Evolutionary conservation across 306 rosid genomes (phyloP).

Genomic region (Quercus bicolor): DNA sequence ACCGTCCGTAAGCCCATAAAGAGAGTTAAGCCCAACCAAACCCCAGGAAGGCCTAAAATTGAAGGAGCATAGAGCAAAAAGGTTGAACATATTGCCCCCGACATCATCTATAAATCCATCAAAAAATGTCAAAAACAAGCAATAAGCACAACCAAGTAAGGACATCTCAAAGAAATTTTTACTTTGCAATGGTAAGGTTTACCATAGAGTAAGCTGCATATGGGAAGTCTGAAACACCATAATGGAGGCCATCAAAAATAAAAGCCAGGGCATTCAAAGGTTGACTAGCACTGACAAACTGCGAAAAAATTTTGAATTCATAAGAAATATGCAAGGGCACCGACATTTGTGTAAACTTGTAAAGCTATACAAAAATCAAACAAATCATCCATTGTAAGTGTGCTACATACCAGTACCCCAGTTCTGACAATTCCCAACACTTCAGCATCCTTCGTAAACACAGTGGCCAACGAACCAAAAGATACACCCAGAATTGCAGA

Average conservation of each 20-base stretch:
- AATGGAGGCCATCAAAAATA: slow-evolving; percentile 90
- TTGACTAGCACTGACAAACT: slow-evolving; percentile 91
- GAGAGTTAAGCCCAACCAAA: slow-evolving; percentile 83
- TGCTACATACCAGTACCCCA: slow-evolving; percentile 65
- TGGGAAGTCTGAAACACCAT: slow-evolving; percentile 85
- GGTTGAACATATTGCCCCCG: slow-evolving; percentile 67
- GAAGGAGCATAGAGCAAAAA: slow-evolving; percentile 67
- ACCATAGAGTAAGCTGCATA: slow-evolving; percentile 95
- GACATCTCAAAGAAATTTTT: slow-evolving; percentile 4
- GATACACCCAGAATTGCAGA: slow-evolving; percentile 67
- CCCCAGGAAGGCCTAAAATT: slow-evolving; percentile 64
- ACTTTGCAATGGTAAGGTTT: slow-evolving; percentile 25
- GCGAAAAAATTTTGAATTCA: slow-evolving; percentile 24
- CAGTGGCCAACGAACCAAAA: slow-evolving; percentile 70
- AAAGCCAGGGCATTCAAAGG: slow-evolving; percentile 87
- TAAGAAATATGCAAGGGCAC: slow-evolving; percentile 13
- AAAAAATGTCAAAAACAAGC: slow-evolving; percentile 3
- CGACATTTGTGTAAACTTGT: neutral
- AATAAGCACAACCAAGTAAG: slow-evolving; percentile 16
- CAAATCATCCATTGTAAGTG: slow-evolving; percentile 15
- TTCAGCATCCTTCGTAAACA: slow-evolving; percentile 82
- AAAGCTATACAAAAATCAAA: neutral
- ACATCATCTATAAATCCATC: slow-evolving; percentile 46
- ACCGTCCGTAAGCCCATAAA: slow-evolving; percentile 73
- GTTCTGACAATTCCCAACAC: slow-evolving; percentile 70